Percentiles rank a stretch among this genome's conserved stretches.
Conservation (phyloP, 768 basidiomycete species). For the Lepiota brunneoincarnata region DNA sequence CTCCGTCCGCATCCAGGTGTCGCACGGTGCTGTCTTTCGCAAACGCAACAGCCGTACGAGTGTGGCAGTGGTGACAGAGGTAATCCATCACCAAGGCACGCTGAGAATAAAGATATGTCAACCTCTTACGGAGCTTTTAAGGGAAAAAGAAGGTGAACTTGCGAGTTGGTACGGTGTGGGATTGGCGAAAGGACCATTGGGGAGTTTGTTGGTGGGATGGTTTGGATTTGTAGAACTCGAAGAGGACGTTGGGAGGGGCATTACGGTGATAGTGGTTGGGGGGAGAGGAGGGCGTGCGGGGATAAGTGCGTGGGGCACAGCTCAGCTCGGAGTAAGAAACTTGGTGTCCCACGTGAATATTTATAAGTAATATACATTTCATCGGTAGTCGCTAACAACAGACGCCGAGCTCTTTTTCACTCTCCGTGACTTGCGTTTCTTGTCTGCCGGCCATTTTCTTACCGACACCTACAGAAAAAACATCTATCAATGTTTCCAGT, state of each 20-base stretch:
- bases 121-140: background rate
- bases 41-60: constrained; percentile 69
- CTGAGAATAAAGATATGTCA: constrained; percentile 30
- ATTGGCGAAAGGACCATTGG: constrained; percentile 21
- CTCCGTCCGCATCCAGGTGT: constrained; percentile 68
- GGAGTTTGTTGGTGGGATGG: background rate
- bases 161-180: constrained; percentile 46
- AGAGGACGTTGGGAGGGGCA: background rate
- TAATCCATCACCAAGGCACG: constrained; percentile 73
- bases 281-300: background rate
- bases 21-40: constrained; percentile 57
- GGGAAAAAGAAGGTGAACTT: constrained; percentile 10
- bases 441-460: constrained; percentile 7
- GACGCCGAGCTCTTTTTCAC: background rate
- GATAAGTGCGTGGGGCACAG: background rate
- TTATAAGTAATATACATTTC: background rate
- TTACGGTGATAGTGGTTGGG: background rate
- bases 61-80: constrained; percentile 70
- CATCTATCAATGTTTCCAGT: background rate
- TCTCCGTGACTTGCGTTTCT: constrained; percentile 5
- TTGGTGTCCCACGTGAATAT: background rate
- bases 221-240: background rate
- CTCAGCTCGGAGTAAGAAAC: constrained; percentile 5
- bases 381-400: background rate
- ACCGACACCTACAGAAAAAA: background rate